phyloP scores from a whole-genome alignment of 2,329 filamentous ascomycete species.

The Aspergillus fumigatus region DNA sequence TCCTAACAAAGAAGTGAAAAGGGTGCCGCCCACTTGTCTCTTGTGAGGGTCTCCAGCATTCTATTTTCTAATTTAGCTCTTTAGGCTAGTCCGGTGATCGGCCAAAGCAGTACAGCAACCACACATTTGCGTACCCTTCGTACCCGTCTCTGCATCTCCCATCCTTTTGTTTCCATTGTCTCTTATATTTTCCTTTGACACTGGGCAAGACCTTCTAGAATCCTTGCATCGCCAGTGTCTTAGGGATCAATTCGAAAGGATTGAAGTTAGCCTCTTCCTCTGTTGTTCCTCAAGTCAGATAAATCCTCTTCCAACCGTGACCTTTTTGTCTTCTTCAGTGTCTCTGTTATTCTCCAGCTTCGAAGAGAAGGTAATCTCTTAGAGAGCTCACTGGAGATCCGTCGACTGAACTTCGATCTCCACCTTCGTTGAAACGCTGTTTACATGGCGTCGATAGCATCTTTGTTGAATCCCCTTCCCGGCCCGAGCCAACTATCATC shows the following conservation, averaged over 20 bases:
- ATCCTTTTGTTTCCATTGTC: slow-evolving; percentile 12
- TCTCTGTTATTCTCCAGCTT: background rate
- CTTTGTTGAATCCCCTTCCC: slow-evolving; percentile 61
- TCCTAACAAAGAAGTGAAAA: slow-evolving; percentile 19
- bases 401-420: background rate
- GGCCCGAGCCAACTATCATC: slow-evolving; percentile 26
- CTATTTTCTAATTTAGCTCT: slow-evolving; percentile 5
- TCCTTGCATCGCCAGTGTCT: slow-evolving; percentile 11
- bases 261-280: slow-evolving; percentile 12
- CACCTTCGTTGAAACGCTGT: background rate
- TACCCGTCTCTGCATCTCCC: slow-evolving; percentile 2
- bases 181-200: slow-evolving; percentile 7
- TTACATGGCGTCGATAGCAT: slow-evolving; percentile 60
- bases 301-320: slow-evolving; percentile 9
- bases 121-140: slow-evolving; percentile 8
- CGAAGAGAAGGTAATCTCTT: slow-evolving; percentile 4
- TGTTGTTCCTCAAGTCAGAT: slow-evolving; percentile 10
- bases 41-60: slow-evolving; percentile 11
- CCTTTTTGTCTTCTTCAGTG: slow-evolving; percentile 1
- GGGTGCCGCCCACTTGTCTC: background rate
- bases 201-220: slow-evolving; percentile 24
- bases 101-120: slow-evolving; percentile 2
- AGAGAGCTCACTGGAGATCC: background rate
- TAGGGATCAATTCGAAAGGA: slow-evolving; percentile 6
- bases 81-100: slow-evolving; percentile 10